Evolutionary conservation across 257 asterid genomes (phyloP), one percentile per base, ranked within the genome.

Genomic region (Rehmannia glutinosa): DNA sequence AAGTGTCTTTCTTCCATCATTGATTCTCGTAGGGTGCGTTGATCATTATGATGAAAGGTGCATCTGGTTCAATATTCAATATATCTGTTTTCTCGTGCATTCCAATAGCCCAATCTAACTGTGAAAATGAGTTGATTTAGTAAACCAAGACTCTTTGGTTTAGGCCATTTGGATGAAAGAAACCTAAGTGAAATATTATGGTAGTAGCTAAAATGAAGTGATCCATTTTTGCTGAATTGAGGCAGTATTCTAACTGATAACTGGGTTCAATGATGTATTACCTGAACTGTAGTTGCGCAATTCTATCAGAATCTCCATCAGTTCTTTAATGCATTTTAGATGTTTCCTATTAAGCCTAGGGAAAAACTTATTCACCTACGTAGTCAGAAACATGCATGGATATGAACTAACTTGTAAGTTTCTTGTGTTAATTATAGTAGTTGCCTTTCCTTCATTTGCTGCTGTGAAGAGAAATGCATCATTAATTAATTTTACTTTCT

Each of bases 391-490:
- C 35, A n/a, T 13, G 43, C 39, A 50, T 38, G 46, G 51, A 28
- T 41, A 35, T 75, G 68, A 53, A 49, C 39, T 24, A 19, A 11
- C 8, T 43, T 39, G 59, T 4, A 38, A n/a, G 59, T 21, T 47
- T 64, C 52, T 38, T 47, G 35, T 64, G 39, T 17, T 20, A 75
- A 69, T 75, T 30, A 38, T n/a, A 12, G 11, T 23, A 9, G 61
- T 69, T 43, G 23, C 23, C 20, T 42, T 46, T 30, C 54, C 46
- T 51, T 51, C 11, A 57, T 45, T 52, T 52, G 66, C 33, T 50
- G n/a, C 45, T 1, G 4, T 57, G 20, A 64, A 42, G 35, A 12
- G 52, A 49, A 52, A 23, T 15, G 33, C 25, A 12, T 25, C 38
- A 32, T 8, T 21, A 21, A 35, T 16, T 13, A 35, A 69, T 11